Conservation (phyloP, 148 eudicot species). For the Dysphania ambrosioides region DNA sequence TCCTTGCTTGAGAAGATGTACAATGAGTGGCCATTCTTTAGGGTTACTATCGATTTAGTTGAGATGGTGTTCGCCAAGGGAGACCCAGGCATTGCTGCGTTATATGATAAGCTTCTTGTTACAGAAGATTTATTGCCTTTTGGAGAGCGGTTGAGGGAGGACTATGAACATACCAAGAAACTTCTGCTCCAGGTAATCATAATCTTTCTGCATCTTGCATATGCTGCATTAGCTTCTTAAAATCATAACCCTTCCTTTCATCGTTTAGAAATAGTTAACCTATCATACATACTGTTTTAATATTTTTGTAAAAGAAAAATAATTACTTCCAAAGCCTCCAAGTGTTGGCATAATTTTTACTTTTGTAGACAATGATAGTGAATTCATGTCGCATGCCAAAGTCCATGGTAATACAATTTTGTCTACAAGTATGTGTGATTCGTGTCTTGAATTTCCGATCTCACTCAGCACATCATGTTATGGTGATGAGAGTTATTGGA, state of each 20-base stretch:
- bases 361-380: background rate
- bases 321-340: background rate
- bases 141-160: conserved; percentile 68
- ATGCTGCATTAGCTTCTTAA: background rate
- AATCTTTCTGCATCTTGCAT: background rate
- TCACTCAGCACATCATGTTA: background rate
- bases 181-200: conserved; percentile 76
- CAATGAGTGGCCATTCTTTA: conserved; percentile 96
- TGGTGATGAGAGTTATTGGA: too few species aligned
- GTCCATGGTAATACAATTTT: background rate
- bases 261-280: too few species aligned
- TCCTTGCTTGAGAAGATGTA: conserved; percentile 81
- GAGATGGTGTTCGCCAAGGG: conserved; percentile 99
- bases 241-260: background rate
- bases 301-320: too few species aligned
- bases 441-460: background rate
- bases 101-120: conserved; percentile 86
- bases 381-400: background rate
- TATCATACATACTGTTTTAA: background rate
- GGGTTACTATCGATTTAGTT: conserved; percentile 89
- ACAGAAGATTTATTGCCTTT: conserved; percentile 80
- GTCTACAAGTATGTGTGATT: background rate
- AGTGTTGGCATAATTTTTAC: background rate
- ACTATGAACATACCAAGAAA: conserved; percentile 67
- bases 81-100: conserved; percentile 85